These are phyloP conservation scores for Nakaseomyces nivariensis DNA, from an alignment of 1,139 yeast genomes.

Conservation along the genomic window DNA sequence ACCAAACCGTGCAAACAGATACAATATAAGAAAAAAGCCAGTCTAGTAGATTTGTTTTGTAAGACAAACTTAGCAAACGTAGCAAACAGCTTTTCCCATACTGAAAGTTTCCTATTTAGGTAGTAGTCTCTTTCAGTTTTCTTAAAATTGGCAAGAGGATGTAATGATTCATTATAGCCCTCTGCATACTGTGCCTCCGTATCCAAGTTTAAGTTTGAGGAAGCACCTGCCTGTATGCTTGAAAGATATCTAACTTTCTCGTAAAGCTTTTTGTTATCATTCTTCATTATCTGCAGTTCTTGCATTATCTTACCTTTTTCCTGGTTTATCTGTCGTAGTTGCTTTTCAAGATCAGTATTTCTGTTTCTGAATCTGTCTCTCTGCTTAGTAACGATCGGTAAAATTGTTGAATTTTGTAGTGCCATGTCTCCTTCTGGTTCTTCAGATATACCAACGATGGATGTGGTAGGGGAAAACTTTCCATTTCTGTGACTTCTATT, in stretches of 20 bases:
- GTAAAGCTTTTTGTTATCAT: slow-evolving; percentile 69
- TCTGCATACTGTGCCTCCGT: slow-evolving; percentile 54
- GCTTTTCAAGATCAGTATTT: slow-evolving; percentile 76
- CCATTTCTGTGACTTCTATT: slow-evolving; percentile 30
- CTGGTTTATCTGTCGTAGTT: slow-evolving; percentile 49
- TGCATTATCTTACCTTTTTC: slow-evolving; percentile 51
- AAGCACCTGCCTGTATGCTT: slow-evolving; percentile 16
- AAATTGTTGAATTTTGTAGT: slow-evolving; percentile 36
- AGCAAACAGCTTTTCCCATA: slow-evolving; percentile 69
- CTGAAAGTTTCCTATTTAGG: slow-evolving; percentile 53
- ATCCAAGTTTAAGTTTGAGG: slow-evolving; percentile 19
- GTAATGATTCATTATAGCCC: slow-evolving; percentile 67
- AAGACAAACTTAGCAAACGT: slow-evolving; percentile 64
- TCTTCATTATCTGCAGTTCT: slow-evolving; percentile 53
- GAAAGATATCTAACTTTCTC: slow-evolving; percentile 75
- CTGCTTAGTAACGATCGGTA: slow-evolving; percentile 88
- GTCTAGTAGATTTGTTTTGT: slow-evolving; percentile 63
- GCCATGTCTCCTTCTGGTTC: slow-evolving; percentile 19
- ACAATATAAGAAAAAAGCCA: slow-evolving; percentile 66
- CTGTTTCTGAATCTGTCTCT: slow-evolving; percentile 82
- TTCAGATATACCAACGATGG: slow-evolving; percentile 39
- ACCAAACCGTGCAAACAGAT: slow-evolving; percentile 66
- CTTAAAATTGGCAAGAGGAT: slow-evolving; percentile 79
- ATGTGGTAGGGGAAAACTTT: slow-evolving; percentile 40
- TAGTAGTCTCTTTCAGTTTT: slow-evolving; percentile 70